Evolutionary conservation across 192 early-diverging fungal species (phyloP), one percentile per base, ranked within the genome.

Genomic region (Backusella liffmaniae): DNA sequence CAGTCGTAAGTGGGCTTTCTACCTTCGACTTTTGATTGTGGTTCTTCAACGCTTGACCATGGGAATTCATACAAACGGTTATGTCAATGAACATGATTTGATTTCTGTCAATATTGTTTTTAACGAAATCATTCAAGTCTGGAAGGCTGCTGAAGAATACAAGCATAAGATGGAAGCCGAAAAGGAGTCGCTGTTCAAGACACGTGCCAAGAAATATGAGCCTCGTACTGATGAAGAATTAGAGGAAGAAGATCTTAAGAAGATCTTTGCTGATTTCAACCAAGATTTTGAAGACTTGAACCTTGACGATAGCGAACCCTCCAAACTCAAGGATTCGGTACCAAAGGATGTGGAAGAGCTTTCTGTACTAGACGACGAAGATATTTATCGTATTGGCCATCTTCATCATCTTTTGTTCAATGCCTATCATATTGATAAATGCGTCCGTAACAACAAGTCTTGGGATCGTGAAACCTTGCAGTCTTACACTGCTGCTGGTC

Each of bases 261-360:
- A 93, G 73, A 84, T 92, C 46, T 98, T 98, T 86, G 94, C 95
- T 1, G 94, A 94, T 73, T 96, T 91, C 81, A 90, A 87, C 73
- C 93, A 94, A 8, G 96, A 94, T 65, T 96, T 90, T 79, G 89
- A 84, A 21, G 90, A 94, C 41, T 73, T 93, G 5, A 81, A 84
- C 6, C 86, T 86, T 21, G 87, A 81, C n/a, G 84, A 87, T 5
- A 80, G 80, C 3, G 84, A 85, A 26, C 73, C 36, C 18, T 71
- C 4, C 10, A 74, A 77, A 16, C 51, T 65, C n/a, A 68, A 67
- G 30, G 29, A 73, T 3, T 23, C 65, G 34, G 67, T 49, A 5
- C 59, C 77, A 29, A 75, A 70, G n/a, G 85, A 86, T 7, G 84
- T 86, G 53, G 80, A 84, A 69, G 86, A 87, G 70, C 72, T 77